Evolutionary conservation across 768 basidiomycete genomes (phyloP).

Genomic region (Cyclocybe aegerita): DNA sequence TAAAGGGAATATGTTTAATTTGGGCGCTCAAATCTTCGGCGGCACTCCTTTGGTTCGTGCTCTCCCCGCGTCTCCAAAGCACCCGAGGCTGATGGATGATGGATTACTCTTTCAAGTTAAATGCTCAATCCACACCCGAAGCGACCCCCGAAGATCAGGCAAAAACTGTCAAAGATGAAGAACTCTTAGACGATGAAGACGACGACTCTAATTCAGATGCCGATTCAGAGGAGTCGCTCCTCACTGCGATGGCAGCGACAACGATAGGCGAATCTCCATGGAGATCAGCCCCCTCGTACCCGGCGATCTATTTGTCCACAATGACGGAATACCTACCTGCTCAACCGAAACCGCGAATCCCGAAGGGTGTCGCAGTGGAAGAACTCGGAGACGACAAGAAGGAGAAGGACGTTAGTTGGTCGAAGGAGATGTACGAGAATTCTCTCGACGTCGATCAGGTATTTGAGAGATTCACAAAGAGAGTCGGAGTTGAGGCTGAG

Average conservation of each 20-base stretch:
- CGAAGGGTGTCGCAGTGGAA: conserved; percentile 42
- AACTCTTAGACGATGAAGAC: neutral
- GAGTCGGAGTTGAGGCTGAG: conserved; percentile 67
- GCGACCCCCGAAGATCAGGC: neutral
- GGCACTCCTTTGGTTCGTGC: conserved; percentile 18
- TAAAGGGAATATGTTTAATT: conserved; percentile 35
- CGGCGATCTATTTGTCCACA: conserved; percentile 74
- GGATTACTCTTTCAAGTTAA: too few relatives aligned
- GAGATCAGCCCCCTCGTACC: conserved; percentile 63
- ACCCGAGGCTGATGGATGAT: too few relatives aligned
- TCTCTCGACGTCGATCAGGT: conserved; percentile 78
- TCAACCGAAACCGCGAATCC: conserved; percentile 45
- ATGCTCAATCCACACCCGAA: too few relatives aligned
- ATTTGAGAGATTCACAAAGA: conserved; percentile 81
- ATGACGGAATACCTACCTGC: conserved; percentile 69
- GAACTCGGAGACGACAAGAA: conserved; percentile 29
- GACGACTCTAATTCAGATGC: conserved; percentile 15
- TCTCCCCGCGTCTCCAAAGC: neutral
- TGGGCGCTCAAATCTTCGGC: conserved; percentile 72
- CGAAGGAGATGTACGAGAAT: conserved; percentile 78
- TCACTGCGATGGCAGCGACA: conserved; percentile 56
- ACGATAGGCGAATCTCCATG: conserved; percentile 64
- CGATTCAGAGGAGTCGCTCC: conserved; percentile 43
- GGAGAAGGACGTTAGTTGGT: conserved; percentile 46
- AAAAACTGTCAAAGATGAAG: conserved; percentile 1